Percentiles rank a stretch among this genome's conserved stretches.
phyloP scores from a whole-genome alignment of 176 grass and related monocot genomes.

The Miscanthus lutarioriparius region DNA sequence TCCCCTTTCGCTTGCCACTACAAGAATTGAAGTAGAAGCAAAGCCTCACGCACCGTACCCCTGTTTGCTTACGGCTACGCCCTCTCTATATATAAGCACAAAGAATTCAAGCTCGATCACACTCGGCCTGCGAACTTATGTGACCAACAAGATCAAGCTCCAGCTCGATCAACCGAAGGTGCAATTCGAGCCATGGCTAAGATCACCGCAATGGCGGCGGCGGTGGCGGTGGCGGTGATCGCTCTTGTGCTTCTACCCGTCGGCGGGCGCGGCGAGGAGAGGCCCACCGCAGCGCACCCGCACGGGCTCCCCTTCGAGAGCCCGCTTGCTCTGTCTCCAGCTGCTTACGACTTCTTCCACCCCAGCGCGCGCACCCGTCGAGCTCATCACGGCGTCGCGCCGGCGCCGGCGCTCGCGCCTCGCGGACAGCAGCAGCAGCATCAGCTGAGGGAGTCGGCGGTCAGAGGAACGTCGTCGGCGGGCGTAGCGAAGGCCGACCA shows the following conservation, averaged over 20 bases:
- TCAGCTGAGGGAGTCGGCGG: constrained; percentile 41
- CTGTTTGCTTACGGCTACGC: constrained; percentile 34
- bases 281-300: constrained; percentile 42
- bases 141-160: constrained; percentile 11
- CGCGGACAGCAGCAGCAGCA: constrained; percentile 17
- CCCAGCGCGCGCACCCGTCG: constrained; percentile 37
- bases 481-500: constrained; percentile 65
- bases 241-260: constrained; percentile 45
- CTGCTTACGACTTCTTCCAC: constrained; percentile 84
- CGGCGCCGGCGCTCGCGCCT: constrained; percentile 37
- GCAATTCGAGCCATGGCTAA: constrained; percentile 8
- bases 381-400: background rate
- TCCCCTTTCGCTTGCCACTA: constrained; percentile 42
- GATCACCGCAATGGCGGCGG: constrained; percentile 19
- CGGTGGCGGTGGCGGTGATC: constrained; percentile 30
- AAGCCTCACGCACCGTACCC: constrained; percentile 39
- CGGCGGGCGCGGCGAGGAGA: constrained; percentile 41
- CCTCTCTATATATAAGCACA: constrained; percentile 50
- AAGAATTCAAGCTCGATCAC: constrained; percentile 17
- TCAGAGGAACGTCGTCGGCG: background rate
- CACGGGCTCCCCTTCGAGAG: constrained; percentile 83
- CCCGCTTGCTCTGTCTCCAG: constrained; percentile 67
- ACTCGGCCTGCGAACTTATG: constrained; percentile 22
- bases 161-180: background rate
- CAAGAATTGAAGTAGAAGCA: constrained; percentile 65